These are phyloP conservation scores for Aciculosporium take DNA, from an alignment of 2,329 filamentous ascomycete species.

Conservation along the genomic window DNA sequence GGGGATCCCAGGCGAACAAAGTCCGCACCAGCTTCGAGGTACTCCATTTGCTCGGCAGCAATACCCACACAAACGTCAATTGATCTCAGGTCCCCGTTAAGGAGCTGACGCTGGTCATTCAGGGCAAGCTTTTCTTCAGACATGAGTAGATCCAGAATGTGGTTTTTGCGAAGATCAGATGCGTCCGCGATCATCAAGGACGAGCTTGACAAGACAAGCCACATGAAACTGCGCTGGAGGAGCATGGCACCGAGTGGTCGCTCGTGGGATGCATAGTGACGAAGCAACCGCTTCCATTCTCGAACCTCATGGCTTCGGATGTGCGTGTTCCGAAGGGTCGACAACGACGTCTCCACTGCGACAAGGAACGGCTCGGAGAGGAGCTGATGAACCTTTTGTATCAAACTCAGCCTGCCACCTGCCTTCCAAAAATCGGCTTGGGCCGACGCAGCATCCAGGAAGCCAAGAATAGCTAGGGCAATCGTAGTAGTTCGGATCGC, in stretches of 20 bases:
- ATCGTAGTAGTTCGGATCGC: constrained; percentile 59
- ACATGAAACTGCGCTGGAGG: constrained; percentile 77
- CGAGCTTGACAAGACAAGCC: constrained; percentile 64
- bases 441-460: constrained; percentile 67
- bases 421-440: constrained; percentile 71
- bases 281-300: constrained; percentile 79
- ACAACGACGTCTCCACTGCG: constrained; percentile 77
- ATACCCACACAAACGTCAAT: constrained; percentile 55
- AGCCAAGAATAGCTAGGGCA: constrained; percentile 75
- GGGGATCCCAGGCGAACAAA: constrained; percentile 68
- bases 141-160: constrained; percentile 64
- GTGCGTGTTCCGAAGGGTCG: constrained; percentile 71
- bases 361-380: constrained; percentile 77
- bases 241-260: constrained; percentile 84
- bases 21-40: constrained; percentile 78
- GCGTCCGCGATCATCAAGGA: constrained; percentile 56
- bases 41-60: constrained; percentile 68
- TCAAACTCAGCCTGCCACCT: constrained; percentile 56
- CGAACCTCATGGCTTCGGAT: constrained; percentile 50
- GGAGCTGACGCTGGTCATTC: constrained; percentile 17
- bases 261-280: constrained; percentile 66
- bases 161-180: constrained; percentile 41
- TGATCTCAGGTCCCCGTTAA: constrained; percentile 39
- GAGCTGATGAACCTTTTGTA: constrained; percentile 56
- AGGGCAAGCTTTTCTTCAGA: constrained; percentile 35